phyloP scores from a whole-genome alignment of 176 grass and related monocot genomes.

The Elymus sibiricus region DNA sequence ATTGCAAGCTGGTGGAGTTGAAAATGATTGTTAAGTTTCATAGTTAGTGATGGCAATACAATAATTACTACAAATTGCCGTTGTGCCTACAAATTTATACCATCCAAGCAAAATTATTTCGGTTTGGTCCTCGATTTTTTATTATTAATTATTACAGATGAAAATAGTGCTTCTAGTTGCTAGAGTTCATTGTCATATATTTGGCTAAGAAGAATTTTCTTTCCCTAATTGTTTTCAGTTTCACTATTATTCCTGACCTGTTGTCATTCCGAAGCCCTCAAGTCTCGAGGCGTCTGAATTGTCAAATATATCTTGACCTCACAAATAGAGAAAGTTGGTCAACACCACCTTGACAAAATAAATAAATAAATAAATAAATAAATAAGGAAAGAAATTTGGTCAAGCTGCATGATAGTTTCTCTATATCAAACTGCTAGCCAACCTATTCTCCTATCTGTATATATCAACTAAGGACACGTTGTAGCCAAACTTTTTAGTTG shows the following conservation, averaged over 20 bases:
- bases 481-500: not conserved
- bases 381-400: not conserved
- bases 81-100: too few species aligned
- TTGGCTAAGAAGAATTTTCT: not conserved
- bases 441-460: not conserved
- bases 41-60: too few species aligned
- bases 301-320: not conserved
- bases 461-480: not conserved
- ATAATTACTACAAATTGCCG: not conserved
- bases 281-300: not conserved
- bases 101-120: too few species aligned
- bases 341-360: not conserved
- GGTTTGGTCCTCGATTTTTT: too few species aligned
- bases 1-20: too few species aligned
- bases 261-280: not conserved
- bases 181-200: not conserved
- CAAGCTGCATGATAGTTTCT: not conserved
- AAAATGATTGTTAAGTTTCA: too few species aligned
- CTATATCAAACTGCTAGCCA: not conserved
- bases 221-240: not conserved
- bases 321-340: not conserved
- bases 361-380: too few species aligned
- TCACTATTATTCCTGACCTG: not conserved
- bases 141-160: not conserved
- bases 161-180: not conserved